A percentile compares a stretch with the other conserved stretches of the same genome.
Evolutionary conservation across 768 basidiomycete species (phyloP).

Genomic region (Kwoniella dejecticola): DNA sequence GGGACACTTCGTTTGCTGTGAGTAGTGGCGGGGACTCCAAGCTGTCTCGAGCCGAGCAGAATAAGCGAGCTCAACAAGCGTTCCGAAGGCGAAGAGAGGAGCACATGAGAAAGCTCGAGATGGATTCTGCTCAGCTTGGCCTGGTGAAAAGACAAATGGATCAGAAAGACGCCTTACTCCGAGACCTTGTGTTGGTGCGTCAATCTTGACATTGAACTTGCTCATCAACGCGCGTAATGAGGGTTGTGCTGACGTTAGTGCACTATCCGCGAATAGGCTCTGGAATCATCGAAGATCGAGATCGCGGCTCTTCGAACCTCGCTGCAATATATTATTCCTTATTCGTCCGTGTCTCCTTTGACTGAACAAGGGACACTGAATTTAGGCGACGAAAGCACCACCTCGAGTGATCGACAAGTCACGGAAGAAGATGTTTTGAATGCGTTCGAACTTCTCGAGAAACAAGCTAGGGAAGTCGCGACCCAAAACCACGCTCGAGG

Average conservation of each 20-base stretch:
- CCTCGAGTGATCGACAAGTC: background rate
- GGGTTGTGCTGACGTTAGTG: background rate
- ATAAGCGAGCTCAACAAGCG: slow-evolving; percentile 88
- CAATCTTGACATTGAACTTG: background rate
- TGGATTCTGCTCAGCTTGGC: slow-evolving; percentile 33
- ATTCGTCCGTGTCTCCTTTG: slow-evolving; percentile 7
- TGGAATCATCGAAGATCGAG: slow-evolving; percentile 27
- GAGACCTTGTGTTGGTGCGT: slow-evolving; percentile 38
- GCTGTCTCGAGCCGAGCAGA: slow-evolving; percentile 83
- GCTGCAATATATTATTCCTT: slow-evolving; percentile 7
- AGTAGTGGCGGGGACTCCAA: background rate
- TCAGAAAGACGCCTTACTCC: slow-evolving; percentile 21
- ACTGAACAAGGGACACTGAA: slow-evolving; percentile 17
- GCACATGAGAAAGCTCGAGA: slow-evolving; percentile 46
- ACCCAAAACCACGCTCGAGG: slow-evolving; percentile 5
- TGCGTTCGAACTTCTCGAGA: slow-evolving; percentile 16
- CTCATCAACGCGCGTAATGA: too few species aligned
- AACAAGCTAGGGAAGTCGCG: slow-evolving; percentile 22
- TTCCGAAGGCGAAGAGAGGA: slow-evolving; percentile 82
- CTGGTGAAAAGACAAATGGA: slow-evolving; percentile 23
- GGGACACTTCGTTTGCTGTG: background rate
- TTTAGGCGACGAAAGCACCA: slow-evolving; percentile 5
- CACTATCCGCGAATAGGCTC: slow-evolving; percentile 3
- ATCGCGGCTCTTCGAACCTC: slow-evolving; percentile 20
- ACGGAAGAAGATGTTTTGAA: slow-evolving; percentile 10